Conservation (phyloP, 2,329 filamentous ascomycete species). For the Moelleriella libera region DNA sequence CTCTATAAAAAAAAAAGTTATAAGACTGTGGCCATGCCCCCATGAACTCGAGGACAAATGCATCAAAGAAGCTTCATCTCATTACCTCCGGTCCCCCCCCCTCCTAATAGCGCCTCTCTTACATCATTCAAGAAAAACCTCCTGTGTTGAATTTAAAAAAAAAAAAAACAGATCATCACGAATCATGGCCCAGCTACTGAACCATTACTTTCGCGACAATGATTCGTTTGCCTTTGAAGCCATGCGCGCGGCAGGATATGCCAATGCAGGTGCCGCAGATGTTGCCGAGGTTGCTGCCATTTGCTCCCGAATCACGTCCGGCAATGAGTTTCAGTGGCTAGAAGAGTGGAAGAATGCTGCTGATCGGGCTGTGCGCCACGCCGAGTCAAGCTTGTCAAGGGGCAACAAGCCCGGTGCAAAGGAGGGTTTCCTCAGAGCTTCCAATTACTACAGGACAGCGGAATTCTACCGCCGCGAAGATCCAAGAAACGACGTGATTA, state of each 20-base stretch:
- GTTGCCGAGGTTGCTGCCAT: neutral
- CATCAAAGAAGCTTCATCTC: too few species aligned
- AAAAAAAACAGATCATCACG: neutral
- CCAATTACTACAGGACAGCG: neutral
- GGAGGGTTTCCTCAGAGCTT: neutral
- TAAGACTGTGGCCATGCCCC: too few species aligned
- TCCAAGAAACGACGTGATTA: neutral
- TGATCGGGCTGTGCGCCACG: neutral
- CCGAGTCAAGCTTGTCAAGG: neutral
- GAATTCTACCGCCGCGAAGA: neutral
- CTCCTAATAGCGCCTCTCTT: too few species aligned
- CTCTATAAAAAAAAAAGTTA: too few species aligned
- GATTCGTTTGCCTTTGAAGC: neutral
- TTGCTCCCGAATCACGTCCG: neutral
- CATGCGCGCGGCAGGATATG: neutral
- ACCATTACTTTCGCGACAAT: neutral
- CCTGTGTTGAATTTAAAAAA: neutral
- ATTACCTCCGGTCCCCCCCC: too few species aligned
- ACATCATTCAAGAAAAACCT: too few species aligned
- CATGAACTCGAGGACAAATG: too few species aligned
- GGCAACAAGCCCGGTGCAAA: neutral
- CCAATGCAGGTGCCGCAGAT: neutral
- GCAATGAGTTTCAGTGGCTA: neutral
- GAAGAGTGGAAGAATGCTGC: neutral
- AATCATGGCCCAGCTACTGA: neutral